Evolutionary conservation across 495 filamentous ascomycete species (phyloP).

Genomic region (Cenococcum geophilum): DNA sequence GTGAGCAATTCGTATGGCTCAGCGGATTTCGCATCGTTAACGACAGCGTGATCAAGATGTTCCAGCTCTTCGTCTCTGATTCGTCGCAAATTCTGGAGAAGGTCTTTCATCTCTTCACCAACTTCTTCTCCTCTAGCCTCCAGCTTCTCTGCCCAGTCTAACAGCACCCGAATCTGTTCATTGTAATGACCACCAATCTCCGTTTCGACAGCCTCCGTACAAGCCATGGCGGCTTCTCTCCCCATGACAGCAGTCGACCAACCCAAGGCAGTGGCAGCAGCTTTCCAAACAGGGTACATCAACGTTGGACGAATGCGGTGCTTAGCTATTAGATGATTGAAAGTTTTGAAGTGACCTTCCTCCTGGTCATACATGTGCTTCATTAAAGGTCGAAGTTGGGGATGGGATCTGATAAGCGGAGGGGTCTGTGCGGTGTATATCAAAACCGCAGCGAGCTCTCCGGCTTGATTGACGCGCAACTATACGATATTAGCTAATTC

Average conservation of each 20-base stretch:
- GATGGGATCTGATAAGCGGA: constrained; percentile 63
- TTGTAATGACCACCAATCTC: constrained; percentile 98
- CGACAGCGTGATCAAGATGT: constrained; percentile 90
- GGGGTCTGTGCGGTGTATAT: constrained; percentile 55
- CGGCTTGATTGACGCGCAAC: constrained; percentile 44
- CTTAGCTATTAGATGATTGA: constrained; percentile 75
- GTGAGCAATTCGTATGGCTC: constrained; percentile 83
- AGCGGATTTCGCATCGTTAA: constrained; percentile 83
- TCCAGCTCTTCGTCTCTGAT: constrained; percentile 96
- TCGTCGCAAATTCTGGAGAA: constrained; percentile 66
- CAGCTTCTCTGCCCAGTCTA: constrained; percentile 69
- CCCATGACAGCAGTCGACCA: constrained; percentile 89
- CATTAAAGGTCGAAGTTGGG: constrained; percentile 83
- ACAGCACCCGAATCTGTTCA: constrained; percentile 70
- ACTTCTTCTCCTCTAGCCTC: constrained; percentile 63
- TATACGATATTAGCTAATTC: constrained; percentile 12
- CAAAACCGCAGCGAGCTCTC: constrained; percentile 42
- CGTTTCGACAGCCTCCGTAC: constrained; percentile 96
- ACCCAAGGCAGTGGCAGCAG: constrained; percentile 74
- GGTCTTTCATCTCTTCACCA: constrained; percentile 66
- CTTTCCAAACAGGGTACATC: constrained; percentile 89
- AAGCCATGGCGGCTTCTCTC: constrained; percentile 94
- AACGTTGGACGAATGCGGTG: constrained; percentile 91
- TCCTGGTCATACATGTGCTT: constrained; percentile 98
- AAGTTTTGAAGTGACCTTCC: constrained; percentile 73